Conservation (phyloP, 208 protist species). For the Herpetomonas samuelpessoai region DNA sequence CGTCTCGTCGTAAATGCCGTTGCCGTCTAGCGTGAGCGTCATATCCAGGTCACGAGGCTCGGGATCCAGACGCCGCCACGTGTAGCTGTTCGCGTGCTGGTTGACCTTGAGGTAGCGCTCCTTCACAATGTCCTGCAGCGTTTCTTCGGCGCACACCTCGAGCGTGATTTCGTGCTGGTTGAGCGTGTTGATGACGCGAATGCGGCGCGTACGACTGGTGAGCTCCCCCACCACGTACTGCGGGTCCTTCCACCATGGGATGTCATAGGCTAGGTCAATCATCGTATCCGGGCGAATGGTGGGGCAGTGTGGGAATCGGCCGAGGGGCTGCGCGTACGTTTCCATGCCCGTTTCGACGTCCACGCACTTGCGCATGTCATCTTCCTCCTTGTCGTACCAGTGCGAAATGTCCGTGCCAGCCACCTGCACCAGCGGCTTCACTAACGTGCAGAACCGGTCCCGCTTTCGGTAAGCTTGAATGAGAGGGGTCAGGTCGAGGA, state of each 20-base stretch:
- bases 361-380: constrained; percentile 81
- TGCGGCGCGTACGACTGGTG: constrained; percentile 84
- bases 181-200: constrained; percentile 92
- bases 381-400: constrained; percentile 81
- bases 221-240: constrained; percentile 84
- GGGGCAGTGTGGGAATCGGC: constrained; percentile 88
- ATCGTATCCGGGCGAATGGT: constrained; percentile 76
- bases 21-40: constrained; percentile 86
- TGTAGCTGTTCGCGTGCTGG: constrained; percentile 92
- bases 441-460: constrained; percentile 47
- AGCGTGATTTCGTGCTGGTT: constrained; percentile 83
- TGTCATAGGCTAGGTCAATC: constrained; percentile 80
- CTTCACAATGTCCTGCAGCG: constrained; percentile 86
- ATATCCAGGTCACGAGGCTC: constrained; percentile 84
- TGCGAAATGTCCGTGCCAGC: constrained; percentile 91
- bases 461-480: constrained; percentile 60
- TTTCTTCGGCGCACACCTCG: constrained; percentile 93
- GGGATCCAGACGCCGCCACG: constrained; percentile 86
- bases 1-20: constrained; percentile 89
- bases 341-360: constrained; percentile 83
- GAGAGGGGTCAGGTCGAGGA: constrained; percentile 88
- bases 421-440: constrained; percentile 76
- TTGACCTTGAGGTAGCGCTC: constrained; percentile 88
- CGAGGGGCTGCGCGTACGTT: constrained; percentile 85
- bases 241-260: constrained; percentile 91